These are phyloP conservation scores for Platanthera zijinensis DNA, from an alignment of 106 monocot species.

Conservation along the genomic window DNA sequence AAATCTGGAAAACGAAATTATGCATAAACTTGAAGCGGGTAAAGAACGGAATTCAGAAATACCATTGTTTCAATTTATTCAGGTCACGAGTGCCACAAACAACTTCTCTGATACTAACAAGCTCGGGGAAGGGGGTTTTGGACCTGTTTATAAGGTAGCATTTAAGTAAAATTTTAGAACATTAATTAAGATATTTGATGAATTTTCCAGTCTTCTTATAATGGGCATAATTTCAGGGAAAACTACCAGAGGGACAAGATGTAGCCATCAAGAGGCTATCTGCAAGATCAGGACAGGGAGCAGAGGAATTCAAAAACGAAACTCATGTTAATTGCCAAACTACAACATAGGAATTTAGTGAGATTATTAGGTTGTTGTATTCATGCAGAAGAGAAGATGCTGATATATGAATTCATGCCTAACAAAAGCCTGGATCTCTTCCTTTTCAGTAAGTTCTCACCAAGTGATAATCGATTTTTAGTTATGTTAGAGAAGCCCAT, in stretches of 20 bases:
- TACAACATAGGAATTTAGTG: conserved; percentile 45
- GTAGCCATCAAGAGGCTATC: conserved; percentile 46
- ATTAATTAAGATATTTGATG: too few species aligned
- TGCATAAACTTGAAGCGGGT: background rate
- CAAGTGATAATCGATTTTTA: background rate
- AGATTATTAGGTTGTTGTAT: conserved; percentile 37
- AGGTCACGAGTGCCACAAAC: conserved; percentile 18
- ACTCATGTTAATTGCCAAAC: conserved; percentile 28
- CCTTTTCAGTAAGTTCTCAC: conserved; percentile 12
- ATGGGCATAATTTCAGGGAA: conserved; percentile 16
- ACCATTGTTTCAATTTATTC: conserved; percentile 10
- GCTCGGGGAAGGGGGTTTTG: conserved; percentile 27
- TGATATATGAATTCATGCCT: conserved; percentile 57
- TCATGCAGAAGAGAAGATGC: conserved; percentile 31
- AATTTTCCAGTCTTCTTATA: too few species aligned
- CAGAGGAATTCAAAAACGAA: conserved; percentile 38
- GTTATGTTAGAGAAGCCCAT: too few species aligned
- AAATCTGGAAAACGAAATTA: background rate
- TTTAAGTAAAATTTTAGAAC: background rate
- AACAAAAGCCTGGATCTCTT: conserved; percentile 35
- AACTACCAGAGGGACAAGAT: conserved; percentile 12
- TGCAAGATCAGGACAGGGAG: conserved; percentile 28
- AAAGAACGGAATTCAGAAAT: conserved; percentile 9
- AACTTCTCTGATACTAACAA: conserved; percentile 20
- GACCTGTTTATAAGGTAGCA: conserved; percentile 33